phyloP scores from a whole-genome alignment of 2,329 filamentous ascomycete genomes.

The Neonectria coccinea region DNA sequence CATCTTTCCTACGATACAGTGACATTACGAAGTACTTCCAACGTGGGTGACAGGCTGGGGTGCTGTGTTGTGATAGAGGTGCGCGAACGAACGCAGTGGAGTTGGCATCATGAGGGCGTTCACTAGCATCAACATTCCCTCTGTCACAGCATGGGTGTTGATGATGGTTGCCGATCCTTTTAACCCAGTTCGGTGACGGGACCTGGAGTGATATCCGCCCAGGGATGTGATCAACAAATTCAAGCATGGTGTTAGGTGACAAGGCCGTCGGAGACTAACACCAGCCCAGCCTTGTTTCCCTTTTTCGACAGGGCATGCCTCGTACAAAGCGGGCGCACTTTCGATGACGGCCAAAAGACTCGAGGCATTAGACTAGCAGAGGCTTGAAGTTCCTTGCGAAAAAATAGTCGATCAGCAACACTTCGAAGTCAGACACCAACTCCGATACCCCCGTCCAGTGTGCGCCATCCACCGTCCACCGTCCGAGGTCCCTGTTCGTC shows the following conservation, averaged over 20 bases:
- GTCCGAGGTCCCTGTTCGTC: neutral
- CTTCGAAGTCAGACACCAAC: conserved; percentile 3
- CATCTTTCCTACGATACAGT: conserved; percentile 9
- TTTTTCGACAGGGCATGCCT: neutral
- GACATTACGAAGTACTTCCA: neutral
- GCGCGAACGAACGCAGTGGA: conserved; percentile 18
- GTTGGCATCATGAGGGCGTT: conserved; percentile 10
- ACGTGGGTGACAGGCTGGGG: conserved; percentile 13
- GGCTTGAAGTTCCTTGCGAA: neutral
- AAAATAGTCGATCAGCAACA: neutral
- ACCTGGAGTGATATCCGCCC: conserved; percentile 12
- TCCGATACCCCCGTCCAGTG: conserved; percentile 28
- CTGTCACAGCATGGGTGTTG: conserved; percentile 8
- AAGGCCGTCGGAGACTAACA: conserved; percentile 14
- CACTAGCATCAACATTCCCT: conserved; percentile 20
- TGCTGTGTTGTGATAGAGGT: conserved; percentile 24
- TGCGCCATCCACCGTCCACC: neutral
- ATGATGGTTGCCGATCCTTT: conserved; percentile 22
- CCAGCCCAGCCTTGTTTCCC: conserved; percentile 8
- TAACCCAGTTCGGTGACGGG: conserved; percentile 11
- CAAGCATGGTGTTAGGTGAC: neutral
- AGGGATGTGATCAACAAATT: conserved; percentile 21
- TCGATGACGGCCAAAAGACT: neutral
- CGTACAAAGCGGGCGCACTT: neutral
- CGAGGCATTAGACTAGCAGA: neutral